A percentile compares a stretch with the other conserved stretches of the same genome.
phyloP scores from a whole-genome alignment of 495 filamentous ascomycete genomes.

The Penicillium paradoxum region DNA sequence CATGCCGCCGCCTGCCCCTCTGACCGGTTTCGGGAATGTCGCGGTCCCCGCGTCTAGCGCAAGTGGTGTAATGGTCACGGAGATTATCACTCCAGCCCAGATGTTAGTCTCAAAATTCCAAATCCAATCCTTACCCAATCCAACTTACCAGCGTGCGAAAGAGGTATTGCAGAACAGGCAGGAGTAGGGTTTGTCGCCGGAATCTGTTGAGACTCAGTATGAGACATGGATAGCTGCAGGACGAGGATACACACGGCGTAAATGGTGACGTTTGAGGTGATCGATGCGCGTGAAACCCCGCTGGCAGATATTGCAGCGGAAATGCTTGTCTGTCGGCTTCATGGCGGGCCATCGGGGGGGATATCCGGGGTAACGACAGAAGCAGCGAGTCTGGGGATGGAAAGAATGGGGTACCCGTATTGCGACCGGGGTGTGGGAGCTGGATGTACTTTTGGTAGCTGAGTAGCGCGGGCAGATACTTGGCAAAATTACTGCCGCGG shows the following conservation, averaged over 20 bases:
- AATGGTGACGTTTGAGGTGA: constrained; percentile 45
- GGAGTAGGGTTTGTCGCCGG: neutral
- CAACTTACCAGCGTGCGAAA: constrained; percentile 43
- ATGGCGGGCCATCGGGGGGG: constrained; percentile 38
- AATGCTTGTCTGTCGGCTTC: constrained; percentile 43
- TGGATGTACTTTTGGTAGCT: neutral
- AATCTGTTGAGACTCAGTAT: constrained; percentile 24
- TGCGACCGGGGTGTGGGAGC: neutral
- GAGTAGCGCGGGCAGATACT: neutral
- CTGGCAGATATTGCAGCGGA: constrained; percentile 44
- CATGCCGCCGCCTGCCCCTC: constrained; percentile 43
- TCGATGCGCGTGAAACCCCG: constrained; percentile 47
- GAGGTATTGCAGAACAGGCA: neutral
- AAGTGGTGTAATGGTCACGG: constrained; percentile 43
- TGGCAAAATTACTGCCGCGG: neutral
- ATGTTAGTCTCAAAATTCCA: neutral
- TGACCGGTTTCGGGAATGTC: constrained; percentile 44
- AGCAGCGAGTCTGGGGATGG: constrained; percentile 7
- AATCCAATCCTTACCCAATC: neutral
- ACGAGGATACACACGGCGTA: constrained; percentile 36
- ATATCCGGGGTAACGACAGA: constrained; percentile 21
- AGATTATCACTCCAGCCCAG: constrained; percentile 37
- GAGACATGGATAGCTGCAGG: constrained; percentile 8
- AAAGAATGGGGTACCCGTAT: constrained; percentile 9
- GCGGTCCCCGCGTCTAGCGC: constrained; percentile 37